Evolutionary conservation across 202 grass and related monocot genomes (phyloP).

Genomic region (Setaria viridis): DNA sequence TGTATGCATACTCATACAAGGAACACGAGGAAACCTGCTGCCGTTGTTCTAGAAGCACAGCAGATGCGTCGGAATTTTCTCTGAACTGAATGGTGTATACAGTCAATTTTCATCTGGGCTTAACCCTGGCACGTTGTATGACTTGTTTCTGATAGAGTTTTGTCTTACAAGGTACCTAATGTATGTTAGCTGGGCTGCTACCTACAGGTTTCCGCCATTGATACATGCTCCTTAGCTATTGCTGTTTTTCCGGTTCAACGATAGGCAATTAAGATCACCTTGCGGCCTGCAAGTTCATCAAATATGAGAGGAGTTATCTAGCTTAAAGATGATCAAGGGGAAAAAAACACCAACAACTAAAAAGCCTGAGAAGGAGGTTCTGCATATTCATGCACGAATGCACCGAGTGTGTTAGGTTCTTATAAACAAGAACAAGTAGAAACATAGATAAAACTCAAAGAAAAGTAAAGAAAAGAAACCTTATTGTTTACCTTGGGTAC

Average conservation of each 20-base stretch:
- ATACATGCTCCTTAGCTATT: conserved; percentile 36
- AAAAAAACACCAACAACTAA: background rate
- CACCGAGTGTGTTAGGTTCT: background rate
- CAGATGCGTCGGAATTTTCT: background rate
- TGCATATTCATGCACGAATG: background rate
- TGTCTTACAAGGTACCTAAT: background rate
- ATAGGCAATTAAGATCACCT: conserved; percentile 59
- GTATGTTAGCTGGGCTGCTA: conserved; percentile 10
- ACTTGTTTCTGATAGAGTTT: conserved; percentile 6
- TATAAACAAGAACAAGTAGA: conserved; percentile 16
- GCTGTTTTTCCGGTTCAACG: conserved; percentile 63
- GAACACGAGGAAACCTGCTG: background rate
- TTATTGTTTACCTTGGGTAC: conserved; percentile 72
- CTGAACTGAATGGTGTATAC: background rate
- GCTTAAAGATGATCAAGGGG: background rate
- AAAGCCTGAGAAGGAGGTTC: background rate
- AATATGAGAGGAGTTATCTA: conserved; percentile 10
- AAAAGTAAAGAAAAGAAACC: background rate
- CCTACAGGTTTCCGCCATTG: conserved; percentile 4
- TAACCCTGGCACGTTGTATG: background rate
- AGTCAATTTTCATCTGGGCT: background rate
- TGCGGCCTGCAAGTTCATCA: conserved; percentile 65
- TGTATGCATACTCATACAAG: background rate
- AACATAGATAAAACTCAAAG: background rate
- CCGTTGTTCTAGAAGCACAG: background rate